phyloP scores from a whole-genome alignment of 129 eudicot genomes.

The Glebionis coronaria region DNA sequence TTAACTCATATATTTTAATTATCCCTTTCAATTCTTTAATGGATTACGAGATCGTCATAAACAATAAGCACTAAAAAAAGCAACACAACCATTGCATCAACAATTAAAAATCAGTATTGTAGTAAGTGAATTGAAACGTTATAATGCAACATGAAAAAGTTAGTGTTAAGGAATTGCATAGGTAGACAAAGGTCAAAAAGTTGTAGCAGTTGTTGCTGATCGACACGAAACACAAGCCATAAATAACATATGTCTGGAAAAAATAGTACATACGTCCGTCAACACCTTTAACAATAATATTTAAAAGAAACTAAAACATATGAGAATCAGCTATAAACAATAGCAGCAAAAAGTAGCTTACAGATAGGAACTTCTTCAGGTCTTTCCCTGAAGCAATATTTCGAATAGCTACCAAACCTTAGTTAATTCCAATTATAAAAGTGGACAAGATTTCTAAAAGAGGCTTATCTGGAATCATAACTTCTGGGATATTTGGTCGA shows the following conservation, averaged over 20 bases:
- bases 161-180: constrained; percentile 40
- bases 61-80: constrained; percentile 73
- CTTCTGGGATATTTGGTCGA: constrained; percentile 80
- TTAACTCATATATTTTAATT: no score
- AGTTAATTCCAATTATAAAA: constrained; percentile 59
- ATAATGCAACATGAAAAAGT: background rate
- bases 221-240: constrained; percentile 85
- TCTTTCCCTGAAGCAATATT: constrained; percentile 79
- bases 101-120: constrained; percentile 14
- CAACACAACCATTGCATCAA: constrained; percentile 46
- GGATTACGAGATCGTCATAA: no score
- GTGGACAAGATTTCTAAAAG: constrained; percentile 48
- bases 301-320: background rate
- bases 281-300: background rate
- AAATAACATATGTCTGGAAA: constrained; percentile 71
- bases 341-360: constrained; percentile 34
- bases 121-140: background rate
- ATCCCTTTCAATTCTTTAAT: no score
- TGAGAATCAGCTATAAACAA: background rate
- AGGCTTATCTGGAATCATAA: constrained; percentile 70
- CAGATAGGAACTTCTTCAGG: constrained; percentile 72
- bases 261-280: background rate
- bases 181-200: constrained; percentile 85
- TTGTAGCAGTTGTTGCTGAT: constrained; percentile 60
- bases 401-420: constrained; percentile 46